Conservation (phyloP, 2,329 filamentous ascomycete species). For the Alternaria sp. region DNA sequence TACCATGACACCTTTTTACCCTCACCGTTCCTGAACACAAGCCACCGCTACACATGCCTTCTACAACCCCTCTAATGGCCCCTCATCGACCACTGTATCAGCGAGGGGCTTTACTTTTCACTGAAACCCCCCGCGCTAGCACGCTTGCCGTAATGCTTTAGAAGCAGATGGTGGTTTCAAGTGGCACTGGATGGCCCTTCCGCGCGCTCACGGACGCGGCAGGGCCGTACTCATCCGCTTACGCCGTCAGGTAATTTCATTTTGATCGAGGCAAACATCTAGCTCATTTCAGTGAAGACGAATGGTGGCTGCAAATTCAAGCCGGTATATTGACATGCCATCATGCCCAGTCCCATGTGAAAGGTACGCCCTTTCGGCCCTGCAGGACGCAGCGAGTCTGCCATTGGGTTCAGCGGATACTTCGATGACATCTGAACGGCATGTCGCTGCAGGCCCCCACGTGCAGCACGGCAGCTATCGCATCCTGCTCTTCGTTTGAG, state of each 20-base stretch:
- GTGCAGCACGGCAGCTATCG: slow-evolving; percentile 5
- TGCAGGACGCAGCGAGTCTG: background rate
- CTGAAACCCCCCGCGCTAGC: slow-evolving; percentile 42
- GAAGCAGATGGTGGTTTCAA: slow-evolving; percentile 43
- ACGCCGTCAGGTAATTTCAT: slow-evolving; percentile 33
- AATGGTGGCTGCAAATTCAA: background rate
- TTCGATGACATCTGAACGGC: background rate
- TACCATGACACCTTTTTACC: slow-evolving; percentile 13
- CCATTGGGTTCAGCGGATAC: background rate
- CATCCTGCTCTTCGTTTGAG: background rate
- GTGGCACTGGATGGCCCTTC: slow-evolving; percentile 27
- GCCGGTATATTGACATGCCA: background rate
- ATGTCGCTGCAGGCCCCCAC: slow-evolving; percentile 12
- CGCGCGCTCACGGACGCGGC: slow-evolving; percentile 30
- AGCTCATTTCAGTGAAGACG: slow-evolving; percentile 2
- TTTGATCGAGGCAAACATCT: slow-evolving; percentile 4
- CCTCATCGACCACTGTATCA: slow-evolving; percentile 13
- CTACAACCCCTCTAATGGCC: slow-evolving; percentile 7
- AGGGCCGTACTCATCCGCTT: slow-evolving; percentile 27
- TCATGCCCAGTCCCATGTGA: background rate
- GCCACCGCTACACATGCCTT: slow-evolving; percentile 10
- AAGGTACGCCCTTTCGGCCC: slow-evolving; percentile 1
- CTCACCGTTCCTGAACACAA: slow-evolving; percentile 22
- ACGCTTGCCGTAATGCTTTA: slow-evolving; percentile 41
- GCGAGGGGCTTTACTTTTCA: slow-evolving; percentile 32